phyloP scores from a whole-genome alignment of 2,329 filamentous ascomycete species.

The Furcasterigmium furcatum region DNA sequence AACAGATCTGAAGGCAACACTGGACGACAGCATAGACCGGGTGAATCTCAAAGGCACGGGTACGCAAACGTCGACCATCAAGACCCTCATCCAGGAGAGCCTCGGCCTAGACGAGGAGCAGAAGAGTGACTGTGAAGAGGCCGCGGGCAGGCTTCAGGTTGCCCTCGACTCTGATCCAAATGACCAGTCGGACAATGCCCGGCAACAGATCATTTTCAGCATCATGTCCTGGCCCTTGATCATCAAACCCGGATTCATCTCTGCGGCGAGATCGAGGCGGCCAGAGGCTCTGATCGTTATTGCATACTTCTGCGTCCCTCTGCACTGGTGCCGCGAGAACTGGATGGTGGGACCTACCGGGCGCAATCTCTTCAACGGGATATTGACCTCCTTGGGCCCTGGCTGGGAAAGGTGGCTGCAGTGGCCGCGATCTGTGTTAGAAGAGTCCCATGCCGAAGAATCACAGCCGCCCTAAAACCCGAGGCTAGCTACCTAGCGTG shows the following conservation, averaged over 20 bases:
- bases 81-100: slow-evolving; percentile 25
- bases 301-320: slow-evolving; percentile 44
- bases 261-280: slow-evolving; percentile 27
- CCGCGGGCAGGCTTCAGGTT: slow-evolving; percentile 25
- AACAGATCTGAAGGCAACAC: slow-evolving; percentile 24
- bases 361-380: slow-evolving; percentile 7
- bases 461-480: no score
- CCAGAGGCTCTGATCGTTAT: slow-evolving; percentile 43
- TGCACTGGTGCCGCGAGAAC: slow-evolving; percentile 33
- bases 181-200: neutral
- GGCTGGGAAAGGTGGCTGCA: slow-evolving; percentile 1
- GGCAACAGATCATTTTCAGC: no score
- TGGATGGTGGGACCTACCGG: slow-evolving; percentile 17
- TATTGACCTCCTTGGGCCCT: slow-evolving; percentile 10
- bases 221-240: slow-evolving; percentile 24
- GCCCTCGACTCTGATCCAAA: slow-evolving; percentile 20
- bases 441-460: no score
- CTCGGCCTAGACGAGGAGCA: slow-evolving; percentile 12
- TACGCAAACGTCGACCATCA: slow-evolving; percentile 16
- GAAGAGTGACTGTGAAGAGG: slow-evolving; percentile 21
- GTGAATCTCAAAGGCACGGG: slow-evolving; percentile 12
- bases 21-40: slow-evolving; percentile 13
- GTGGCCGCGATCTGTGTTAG: neutral
- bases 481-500: no score
- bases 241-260: slow-evolving; percentile 27